Conservation (phyloP, 129 eudicot genomes). For the Heracleum sosnowskyi region DNA sequence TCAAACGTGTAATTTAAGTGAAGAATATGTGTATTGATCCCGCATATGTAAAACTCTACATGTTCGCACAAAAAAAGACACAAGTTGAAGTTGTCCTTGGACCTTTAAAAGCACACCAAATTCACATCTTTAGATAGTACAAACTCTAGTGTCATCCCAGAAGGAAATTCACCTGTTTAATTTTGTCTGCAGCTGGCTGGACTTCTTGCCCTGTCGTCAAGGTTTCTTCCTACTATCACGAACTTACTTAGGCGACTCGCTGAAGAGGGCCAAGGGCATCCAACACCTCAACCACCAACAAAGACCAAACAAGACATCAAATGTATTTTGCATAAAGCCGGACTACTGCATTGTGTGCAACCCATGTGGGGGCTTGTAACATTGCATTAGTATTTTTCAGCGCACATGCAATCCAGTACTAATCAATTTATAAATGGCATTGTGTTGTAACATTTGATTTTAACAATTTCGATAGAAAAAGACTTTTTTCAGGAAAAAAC, state of each 20-base stretch:
- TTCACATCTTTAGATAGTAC: neutral
- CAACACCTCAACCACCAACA: conserved; percentile 14
- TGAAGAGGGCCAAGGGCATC: conserved; percentile 20
- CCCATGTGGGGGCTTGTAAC: no score
- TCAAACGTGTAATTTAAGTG: neutral
- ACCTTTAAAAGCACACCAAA: neutral
- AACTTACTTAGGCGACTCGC: conserved; percentile 24
- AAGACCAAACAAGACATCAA: no score
- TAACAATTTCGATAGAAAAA: no score
- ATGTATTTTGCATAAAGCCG: no score
- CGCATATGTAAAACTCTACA: neutral
- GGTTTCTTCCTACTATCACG: conserved; percentile 33
- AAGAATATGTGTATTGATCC: neutral
- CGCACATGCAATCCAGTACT: no score
- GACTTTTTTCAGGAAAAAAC: no score
- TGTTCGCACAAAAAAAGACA: neutral
- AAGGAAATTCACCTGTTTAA: neutral
- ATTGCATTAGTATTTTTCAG: no score
- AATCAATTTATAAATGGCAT: no score
- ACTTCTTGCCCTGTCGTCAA: conserved; percentile 27
- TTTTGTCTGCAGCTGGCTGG: conserved; percentile 28
- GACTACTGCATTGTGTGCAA: no score
- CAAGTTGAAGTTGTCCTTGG: neutral
- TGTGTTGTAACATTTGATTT: no score
- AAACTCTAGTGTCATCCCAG: neutral